These are phyloP conservation scores for Athelia psychrophila DNA, from an alignment of 1,284 basidiomycete genomes.

Conservation along the genomic window DNA sequence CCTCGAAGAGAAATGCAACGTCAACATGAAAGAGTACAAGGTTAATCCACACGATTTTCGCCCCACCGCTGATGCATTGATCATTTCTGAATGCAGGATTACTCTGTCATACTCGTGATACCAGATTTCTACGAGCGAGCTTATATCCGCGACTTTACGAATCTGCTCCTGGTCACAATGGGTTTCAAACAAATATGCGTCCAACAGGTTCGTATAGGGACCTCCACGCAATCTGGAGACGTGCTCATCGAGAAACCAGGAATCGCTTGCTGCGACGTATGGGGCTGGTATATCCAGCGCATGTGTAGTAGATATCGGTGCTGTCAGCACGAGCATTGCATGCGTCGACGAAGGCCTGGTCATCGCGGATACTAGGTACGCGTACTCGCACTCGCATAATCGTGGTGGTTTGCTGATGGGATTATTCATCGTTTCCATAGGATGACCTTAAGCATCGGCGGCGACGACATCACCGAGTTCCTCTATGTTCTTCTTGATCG, in stretches of 20 bases:
- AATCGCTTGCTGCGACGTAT: slow-evolving; percentile 91
- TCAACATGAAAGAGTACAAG: slow-evolving; percentile 58
- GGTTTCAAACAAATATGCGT: slow-evolving; percentile 91
- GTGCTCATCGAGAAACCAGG: slow-evolving; percentile 44
- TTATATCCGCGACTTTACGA: slow-evolving; percentile 80
- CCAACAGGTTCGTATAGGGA: slow-evolving; percentile 67
- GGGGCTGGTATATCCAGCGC: slow-evolving; percentile 93
- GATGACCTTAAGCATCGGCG: slow-evolving; percentile 85
- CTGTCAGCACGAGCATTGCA: slow-evolving; percentile 80
- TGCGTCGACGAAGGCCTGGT: slow-evolving; percentile 97
- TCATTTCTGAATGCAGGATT: slow-evolving; percentile 50
- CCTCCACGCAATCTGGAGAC: neutral
- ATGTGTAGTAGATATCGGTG: slow-evolving; percentile 95
- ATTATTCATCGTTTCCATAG: no score
- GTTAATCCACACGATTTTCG: slow-evolving; percentile 33
- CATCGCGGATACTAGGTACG: slow-evolving; percentile 82
- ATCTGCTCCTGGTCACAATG: slow-evolving; percentile 78
- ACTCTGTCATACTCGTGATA: slow-evolving; percentile 87
- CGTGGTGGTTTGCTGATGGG: neutral
- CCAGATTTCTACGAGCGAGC: slow-evolving; percentile 89
- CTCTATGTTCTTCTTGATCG: slow-evolving; percentile 78
- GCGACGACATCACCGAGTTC: slow-evolving; percentile 92
- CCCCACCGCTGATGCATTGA: slow-evolving; percentile 3
- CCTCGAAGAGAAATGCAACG: slow-evolving; percentile 60
- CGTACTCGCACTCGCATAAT: neutral